A percentile compares a stretch with the other conserved stretches of the same genome.
These are phyloP conservation scores for Euphorbia tirucalli DNA, from an alignment of 345 rosid genomes.

Conservation along the genomic window DNA sequence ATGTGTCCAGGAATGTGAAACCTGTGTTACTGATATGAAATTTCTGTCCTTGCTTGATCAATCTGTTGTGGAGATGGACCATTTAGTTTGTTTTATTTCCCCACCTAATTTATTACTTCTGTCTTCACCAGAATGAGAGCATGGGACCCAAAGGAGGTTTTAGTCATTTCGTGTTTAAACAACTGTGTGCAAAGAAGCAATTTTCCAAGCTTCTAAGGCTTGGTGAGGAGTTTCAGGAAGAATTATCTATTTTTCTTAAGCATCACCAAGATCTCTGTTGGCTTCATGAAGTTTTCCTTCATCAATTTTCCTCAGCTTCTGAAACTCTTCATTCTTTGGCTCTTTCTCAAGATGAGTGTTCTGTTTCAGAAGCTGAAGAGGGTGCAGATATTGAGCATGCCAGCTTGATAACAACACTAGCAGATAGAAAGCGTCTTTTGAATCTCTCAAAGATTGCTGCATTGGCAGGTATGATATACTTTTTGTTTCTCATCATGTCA, in stretches of 20 bases:
- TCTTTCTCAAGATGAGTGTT: slow-evolving; percentile 59
- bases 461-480: slow-evolving; percentile 57
- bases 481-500: background rate
- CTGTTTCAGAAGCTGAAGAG: slow-evolving; percentile 42
- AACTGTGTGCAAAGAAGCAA: slow-evolving; percentile 59
- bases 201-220: slow-evolving; percentile 81
- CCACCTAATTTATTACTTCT: slow-evolving; percentile 11
- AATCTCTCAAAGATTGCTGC: slow-evolving; percentile 84
- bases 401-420: slow-evolving; percentile 41
- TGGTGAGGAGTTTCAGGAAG: slow-evolving; percentile 93
- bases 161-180: slow-evolving; percentile 82
- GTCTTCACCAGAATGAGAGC: slow-evolving; percentile 67
- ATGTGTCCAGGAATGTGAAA: background rate
- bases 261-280: slow-evolving; percentile 62
- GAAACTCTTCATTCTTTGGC: slow-evolving; percentile 81
- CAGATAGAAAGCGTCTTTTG: slow-evolving; percentile 72
- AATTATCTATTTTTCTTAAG: slow-evolving; percentile 64
- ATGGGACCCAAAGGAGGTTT: slow-evolving; percentile 92
- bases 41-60: background rate
- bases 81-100: background rate
- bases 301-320: slow-evolving; percentile 80
- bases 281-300: slow-evolving; percentile 88
- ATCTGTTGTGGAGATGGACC: background rate
- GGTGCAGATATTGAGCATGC: slow-evolving; percentile 28
- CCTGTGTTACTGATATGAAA: background rate